Percentiles rank a stretch among this genome's conserved stretches.
Conservation (phyloP, 768 basidiomycete species). For the Russula earlei region DNA sequence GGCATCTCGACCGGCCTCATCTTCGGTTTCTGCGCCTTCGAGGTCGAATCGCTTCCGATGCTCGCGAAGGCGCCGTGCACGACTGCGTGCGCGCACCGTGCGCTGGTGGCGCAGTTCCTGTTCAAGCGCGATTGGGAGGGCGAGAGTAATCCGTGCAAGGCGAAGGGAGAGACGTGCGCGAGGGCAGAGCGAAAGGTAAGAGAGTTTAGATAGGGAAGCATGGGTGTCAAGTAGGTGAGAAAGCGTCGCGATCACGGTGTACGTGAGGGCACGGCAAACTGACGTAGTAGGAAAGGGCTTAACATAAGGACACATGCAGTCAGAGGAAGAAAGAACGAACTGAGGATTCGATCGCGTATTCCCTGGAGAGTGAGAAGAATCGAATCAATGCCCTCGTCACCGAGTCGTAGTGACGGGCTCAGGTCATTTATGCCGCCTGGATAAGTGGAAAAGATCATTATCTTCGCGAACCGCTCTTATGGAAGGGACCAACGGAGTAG, state of each 20-base stretch:
- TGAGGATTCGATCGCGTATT: conserved; percentile 66
- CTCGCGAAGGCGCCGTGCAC: conserved; percentile 18
- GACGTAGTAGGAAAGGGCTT: conserved; percentile 9
- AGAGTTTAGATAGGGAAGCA: conserved; percentile 60
- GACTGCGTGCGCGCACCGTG: conserved; percentile 20
- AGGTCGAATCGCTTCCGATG: conserved; percentile 11
- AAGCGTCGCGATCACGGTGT: conserved; percentile 63
- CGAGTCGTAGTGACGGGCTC: conserved; percentile 66
- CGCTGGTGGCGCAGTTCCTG: conserved; percentile 47
- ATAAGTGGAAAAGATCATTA: neutral
- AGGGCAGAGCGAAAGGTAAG: conserved; percentile 69
- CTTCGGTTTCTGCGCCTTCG: conserved; percentile 15
- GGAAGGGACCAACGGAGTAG: conserved; percentile 48
- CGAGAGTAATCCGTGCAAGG: conserved; percentile 67
- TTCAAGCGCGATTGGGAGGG: conserved; percentile 66
- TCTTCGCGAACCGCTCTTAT: neutral
- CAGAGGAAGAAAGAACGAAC: conserved; percentile 32
- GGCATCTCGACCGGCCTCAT: conserved; percentile 22
- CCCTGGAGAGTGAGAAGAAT: conserved; percentile 61
- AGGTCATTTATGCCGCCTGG: conserved; percentile 70
- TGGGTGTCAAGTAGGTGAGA: conserved; percentile 77
- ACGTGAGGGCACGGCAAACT: conserved; percentile 72
- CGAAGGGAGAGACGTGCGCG: conserved; percentile 70
- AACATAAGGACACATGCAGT: neutral
- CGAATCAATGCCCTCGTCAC: conserved; percentile 70